Percentiles rank a stretch among this genome's conserved stretches.
Conservation (phyloP, 1,284 basidiomycete species). For the Xerocomus minutiporus region DNA sequence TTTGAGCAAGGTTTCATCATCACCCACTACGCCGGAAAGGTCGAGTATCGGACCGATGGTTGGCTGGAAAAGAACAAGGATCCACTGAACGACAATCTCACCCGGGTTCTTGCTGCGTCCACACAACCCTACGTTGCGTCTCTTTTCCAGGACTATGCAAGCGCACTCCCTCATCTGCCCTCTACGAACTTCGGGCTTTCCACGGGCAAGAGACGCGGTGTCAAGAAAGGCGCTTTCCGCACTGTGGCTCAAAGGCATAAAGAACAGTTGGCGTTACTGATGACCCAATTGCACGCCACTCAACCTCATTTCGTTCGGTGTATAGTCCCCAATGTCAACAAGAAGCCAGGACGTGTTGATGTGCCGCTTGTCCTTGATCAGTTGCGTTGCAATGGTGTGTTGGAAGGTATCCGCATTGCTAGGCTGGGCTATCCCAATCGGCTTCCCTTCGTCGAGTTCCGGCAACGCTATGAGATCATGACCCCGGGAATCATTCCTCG, state of each 20-base stretch:
- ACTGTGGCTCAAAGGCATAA: slow-evolving; percentile 96
- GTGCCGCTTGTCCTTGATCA: slow-evolving; percentile 96
- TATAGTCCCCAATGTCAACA: slow-evolving; percentile 92
- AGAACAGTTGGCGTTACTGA: slow-evolving; percentile 90
- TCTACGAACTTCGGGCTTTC: slow-evolving; percentile 39
- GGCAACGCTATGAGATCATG: slow-evolving; percentile 94
- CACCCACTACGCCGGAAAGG: slow-evolving; percentile 94
- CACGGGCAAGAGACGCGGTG: slow-evolving; percentile 68
- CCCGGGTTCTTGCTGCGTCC: slow-evolving; percentile 83
- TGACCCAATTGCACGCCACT: slow-evolving; percentile 88
- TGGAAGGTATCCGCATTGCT: slow-evolving; percentile 98
- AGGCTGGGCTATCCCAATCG: slow-evolving; percentile 97
- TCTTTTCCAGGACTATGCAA: slow-evolving; percentile 84
- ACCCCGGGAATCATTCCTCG: slow-evolving; percentile 89
- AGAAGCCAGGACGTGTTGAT: slow-evolving; percentile 90
- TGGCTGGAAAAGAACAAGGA: slow-evolving; percentile 99
- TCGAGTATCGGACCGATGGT: slow-evolving; percentile 93
- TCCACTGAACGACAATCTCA: slow-evolving; percentile 95
- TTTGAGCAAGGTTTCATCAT: slow-evolving; percentile 96
- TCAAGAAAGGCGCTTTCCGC: slow-evolving; percentile 96
- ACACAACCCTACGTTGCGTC: slow-evolving; percentile 77
- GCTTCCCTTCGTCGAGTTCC: slow-evolving; percentile 95
- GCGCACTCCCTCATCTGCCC: slow-evolving; percentile 29
- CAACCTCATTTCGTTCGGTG: slow-evolving; percentile 99
- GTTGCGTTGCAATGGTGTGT: slow-evolving; percentile 96